These are phyloP conservation scores for Kodamaea hsintzibuensis DNA, from an alignment of 805 yeast species.

Conservation along the genomic window DNA sequence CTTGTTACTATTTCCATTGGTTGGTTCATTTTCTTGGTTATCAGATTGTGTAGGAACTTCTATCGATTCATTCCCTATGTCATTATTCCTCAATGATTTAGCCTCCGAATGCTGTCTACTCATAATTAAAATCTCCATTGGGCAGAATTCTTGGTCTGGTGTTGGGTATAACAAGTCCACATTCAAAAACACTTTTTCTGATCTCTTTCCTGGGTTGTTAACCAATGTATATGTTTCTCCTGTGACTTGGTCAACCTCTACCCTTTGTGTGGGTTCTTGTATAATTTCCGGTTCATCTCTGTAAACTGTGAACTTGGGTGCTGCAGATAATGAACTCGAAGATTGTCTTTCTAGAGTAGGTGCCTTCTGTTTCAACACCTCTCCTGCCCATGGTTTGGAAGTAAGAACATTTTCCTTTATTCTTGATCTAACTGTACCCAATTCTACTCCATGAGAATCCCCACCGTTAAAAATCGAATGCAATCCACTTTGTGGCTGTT, in stretches of 20 bases:
- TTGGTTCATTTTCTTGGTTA: neutral
- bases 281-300: slow-evolving; percentile 19
- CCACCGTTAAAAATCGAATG: slow-evolving; percentile 23
- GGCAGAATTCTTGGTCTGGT: slow-evolving; percentile 52
- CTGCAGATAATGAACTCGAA: slow-evolving; percentile 29
- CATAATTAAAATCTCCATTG: slow-evolving; percentile 64
- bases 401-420: slow-evolving; percentile 63
- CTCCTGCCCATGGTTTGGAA: slow-evolving; percentile 66
- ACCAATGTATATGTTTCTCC: slow-evolving; percentile 51
- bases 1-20: neutral
- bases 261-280: neutral
- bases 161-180: slow-evolving; percentile 55
- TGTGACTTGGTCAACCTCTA: slow-evolving; percentile 1
- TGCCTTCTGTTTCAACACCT: slow-evolving; percentile 48
- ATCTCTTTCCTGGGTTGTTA: slow-evolving; percentile 55
- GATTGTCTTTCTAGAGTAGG: slow-evolving; percentile 15
- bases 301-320: slow-evolving; percentile 22
- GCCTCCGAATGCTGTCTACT: slow-evolving; percentile 32
- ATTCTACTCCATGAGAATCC: slow-evolving; percentile 25
- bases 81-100: neutral
- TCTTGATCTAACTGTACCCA: slow-evolving; percentile 51
- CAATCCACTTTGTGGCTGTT: slow-evolving; percentile 16
- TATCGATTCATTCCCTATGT: neutral
- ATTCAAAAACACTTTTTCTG: slow-evolving; percentile 62
- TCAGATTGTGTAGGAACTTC: slow-evolving; percentile 1